Evolutionary conservation across 371 early-diverging fungal genomes (phyloP), one percentile per base, ranked within the genome.

Genomic region (Apophysomyces elegans): DNA sequence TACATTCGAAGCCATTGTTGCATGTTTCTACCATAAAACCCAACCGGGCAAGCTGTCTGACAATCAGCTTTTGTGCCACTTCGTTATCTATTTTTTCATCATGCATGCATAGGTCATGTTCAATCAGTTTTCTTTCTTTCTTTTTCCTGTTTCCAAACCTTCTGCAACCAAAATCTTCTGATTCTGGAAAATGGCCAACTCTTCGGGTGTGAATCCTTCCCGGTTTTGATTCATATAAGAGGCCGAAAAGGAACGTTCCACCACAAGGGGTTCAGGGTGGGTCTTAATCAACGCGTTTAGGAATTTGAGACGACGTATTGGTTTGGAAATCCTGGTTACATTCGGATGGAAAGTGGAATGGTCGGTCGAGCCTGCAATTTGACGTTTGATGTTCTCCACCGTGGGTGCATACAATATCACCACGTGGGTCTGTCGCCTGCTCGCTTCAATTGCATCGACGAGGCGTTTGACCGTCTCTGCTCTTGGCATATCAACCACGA

Each of bases 281-380:
- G 37, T 47, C 11, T 44, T 58, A 43, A 37, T 58, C 7, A 81
- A 59, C 1, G 74, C 70, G 14, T 73, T 79, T 8, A 86, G 59
- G 1, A 86, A 54, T 54, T 83, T 84, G 16, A 81, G 62, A 1
- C 79, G 73, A 3, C 86, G 75, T 35, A 84, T 75, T 5, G 86
- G 86, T 37, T 84, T 86, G n/a, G 84, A 80, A 58, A 86, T 66
- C 18, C 84, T 69, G 5, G 80, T 76, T 0, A 86, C 61, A 16
- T 61, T 66, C n/a, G 74, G 73, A 43, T 77, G 69, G 39, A 69
- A 72, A 8, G 67, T 56, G n/a, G 65, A 60, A n/a, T 72, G 61
- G 18, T 39, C 41, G 56, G 63, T 58, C 3, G 57, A 62, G 5
- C 56, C 39, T 36, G 39, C 62, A 12, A 72, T 63, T 12, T 72